Evolutionary conservation across 2,329 filamentous ascomycete genomes (phyloP).

Genomic region (Fusarium nygamai): DNA sequence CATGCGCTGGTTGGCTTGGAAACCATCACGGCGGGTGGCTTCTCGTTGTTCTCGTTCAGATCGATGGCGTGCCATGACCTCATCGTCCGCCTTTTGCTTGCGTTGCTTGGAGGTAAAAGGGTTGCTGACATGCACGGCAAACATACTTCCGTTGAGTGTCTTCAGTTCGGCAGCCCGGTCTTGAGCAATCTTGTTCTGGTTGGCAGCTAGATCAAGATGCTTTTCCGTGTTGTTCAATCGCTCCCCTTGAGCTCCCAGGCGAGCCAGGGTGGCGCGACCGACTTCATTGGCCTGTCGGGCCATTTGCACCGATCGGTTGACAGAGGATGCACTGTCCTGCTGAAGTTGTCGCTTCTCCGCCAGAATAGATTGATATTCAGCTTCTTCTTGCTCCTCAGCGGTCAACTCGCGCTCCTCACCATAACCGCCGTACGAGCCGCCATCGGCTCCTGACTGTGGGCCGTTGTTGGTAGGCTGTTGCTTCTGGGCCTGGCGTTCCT

Average conservation of each 20-base stretch:
- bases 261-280: slow-evolving; percentile 75
- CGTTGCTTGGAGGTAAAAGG: slow-evolving; percentile 78
- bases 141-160: slow-evolving; percentile 89
- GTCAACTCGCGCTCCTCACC: slow-evolving; percentile 81
- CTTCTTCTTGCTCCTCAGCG: slow-evolving; percentile 79
- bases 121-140: slow-evolving; percentile 81
- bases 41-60: slow-evolving; percentile 73
- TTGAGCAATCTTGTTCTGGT: slow-evolving; percentile 79
- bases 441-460: slow-evolving; percentile 40
- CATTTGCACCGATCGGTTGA: slow-evolving; percentile 53
- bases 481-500: slow-evolving; percentile 58
- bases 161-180: slow-evolving; percentile 86
- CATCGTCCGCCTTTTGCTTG: slow-evolving; percentile 71
- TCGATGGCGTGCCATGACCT: slow-evolving; percentile 75
- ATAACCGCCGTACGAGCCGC: slow-evolving; percentile 60
- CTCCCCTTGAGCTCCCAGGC: slow-evolving; percentile 82
- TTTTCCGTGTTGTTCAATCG: slow-evolving; percentile 83
- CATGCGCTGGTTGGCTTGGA: slow-evolving; percentile 62
- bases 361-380: slow-evolving; percentile 73
- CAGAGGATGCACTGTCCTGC: slow-evolving; percentile 69
- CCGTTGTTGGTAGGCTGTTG: slow-evolving; percentile 38
- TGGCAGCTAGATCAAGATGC: slow-evolving; percentile 82
- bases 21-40: slow-evolving; percentile 64
- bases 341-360: slow-evolving; percentile 72
- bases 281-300: slow-evolving; percentile 60